Evolutionary conservation across 164 flowering plant genomes (phyloP).

Genomic region (Vitis vinifera): DNA sequence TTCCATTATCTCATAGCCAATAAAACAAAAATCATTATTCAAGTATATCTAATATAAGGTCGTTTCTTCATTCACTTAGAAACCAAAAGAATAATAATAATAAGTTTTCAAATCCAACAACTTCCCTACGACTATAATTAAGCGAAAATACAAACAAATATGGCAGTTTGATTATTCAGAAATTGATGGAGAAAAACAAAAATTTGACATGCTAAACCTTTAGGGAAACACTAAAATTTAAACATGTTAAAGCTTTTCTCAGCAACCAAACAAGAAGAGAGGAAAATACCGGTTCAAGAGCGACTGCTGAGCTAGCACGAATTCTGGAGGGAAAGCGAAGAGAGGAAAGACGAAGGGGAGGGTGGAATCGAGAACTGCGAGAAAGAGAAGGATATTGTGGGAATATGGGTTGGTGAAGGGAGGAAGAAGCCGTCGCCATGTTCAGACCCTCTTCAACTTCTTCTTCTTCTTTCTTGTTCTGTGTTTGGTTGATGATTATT

Average conservation of each 20-base stretch:
- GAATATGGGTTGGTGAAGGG: conserved; percentile 9
- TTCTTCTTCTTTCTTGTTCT: neutral
- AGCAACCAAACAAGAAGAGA: neutral
- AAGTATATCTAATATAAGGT: too few species aligned
- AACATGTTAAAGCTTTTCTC: neutral
- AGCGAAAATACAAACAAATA: too few species aligned
- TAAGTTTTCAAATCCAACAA: too few species aligned
- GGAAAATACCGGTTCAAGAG: conserved; percentile 24
- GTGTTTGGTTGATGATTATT: neutral
- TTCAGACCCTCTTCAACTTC: neutral
- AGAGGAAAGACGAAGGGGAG: conserved; percentile 10
- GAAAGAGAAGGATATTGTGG: conserved; percentile 23
- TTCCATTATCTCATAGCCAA: too few species aligned
- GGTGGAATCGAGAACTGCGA: neutral
- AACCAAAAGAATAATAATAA: too few species aligned
- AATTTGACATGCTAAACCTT: too few species aligned
- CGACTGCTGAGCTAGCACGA: conserved; percentile 30
- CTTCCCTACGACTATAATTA: too few species aligned
- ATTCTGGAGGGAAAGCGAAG: conserved; percentile 15
- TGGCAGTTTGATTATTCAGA: too few species aligned
- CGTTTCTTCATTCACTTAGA: too few species aligned
- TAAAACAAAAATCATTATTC: too few species aligned
- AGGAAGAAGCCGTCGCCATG: conserved; percentile 25
- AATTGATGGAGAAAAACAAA: too few species aligned
- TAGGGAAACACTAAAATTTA: neutral